Base-by-base conservation (phyloP, 2,329 filamentous ascomycete genomes). In the Ophiostoma tasmaniense region DNA sequence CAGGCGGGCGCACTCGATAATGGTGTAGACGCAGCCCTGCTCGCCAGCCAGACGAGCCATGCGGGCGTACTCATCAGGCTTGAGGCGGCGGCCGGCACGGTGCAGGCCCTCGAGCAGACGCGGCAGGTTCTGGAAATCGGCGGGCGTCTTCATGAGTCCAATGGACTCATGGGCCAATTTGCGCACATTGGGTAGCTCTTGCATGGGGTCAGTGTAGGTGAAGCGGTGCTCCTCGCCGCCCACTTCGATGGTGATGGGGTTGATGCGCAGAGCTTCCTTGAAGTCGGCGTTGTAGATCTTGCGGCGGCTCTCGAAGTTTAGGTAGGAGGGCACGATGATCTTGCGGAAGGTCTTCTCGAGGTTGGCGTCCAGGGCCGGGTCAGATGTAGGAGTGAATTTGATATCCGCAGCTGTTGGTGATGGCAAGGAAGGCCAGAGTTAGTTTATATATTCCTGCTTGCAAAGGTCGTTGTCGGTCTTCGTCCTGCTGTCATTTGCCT, bases 301-400 rank as follows among this genome's bases (percentile, higher is more conserved):
- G 73, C 83, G 80, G 73, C 81, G 83, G 77, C 89, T 84, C 66
- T 78, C 77, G 35, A 75, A 69, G 28, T 82, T 80, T 35, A 91
- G 84, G 75, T 87, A 84, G 39, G 81, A 78, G n/a, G 87, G 87
- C 59, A 90, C 78, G 75, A 90, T 84, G 76, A 88, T 82, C 73
- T 84, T 84, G 64, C 82, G 78, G 72, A 87, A 85, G 75, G 90
- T 82, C 28, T 74, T 77, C 55, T 77, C 75, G 71, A 90, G 83
- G 39, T 82, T 74, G 14, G 76, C 70, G 75, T 89, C 83, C 70
- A 90, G 82, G 68, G 85, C 79, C 28, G 80, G 72, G 61, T 83
- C 83, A 17, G 84, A 84, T 4, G 85, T 83, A 67, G 81, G 79
- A 8, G 78, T 75, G 74, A 88, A 88, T 69, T 76, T 73, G 69